These are phyloP conservation scores for Forsythia suspensa DNA, from an alignment of 257 asterid genomes.

Conservation along the genomic window DNA sequence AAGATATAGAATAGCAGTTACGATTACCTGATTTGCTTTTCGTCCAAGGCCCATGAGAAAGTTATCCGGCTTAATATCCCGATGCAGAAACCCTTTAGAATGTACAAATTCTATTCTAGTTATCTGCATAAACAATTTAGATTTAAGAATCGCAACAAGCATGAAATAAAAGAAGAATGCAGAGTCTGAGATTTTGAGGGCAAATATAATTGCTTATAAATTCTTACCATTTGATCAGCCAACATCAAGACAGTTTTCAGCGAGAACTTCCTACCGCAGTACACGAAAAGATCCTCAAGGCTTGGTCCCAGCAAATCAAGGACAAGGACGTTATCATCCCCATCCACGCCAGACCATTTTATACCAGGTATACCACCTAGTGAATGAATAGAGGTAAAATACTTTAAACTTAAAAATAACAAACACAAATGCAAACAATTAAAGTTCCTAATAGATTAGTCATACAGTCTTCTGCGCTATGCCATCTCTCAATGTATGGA, in stretches of 20 bases:
- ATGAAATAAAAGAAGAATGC: constrained; percentile 5
- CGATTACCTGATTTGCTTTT: constrained; percentile 85
- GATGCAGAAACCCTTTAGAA: constrained; percentile 90
- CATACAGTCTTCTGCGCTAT: background rate
- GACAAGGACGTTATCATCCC: constrained; percentile 87
- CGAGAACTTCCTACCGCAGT: constrained; percentile 86
- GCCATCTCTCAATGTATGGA: background rate
- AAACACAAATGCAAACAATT: constrained; percentile 10
- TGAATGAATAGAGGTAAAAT: constrained; percentile 1
- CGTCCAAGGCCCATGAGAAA: constrained; percentile 99
- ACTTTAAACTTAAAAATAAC: background rate
- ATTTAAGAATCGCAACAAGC: constrained; percentile 20
- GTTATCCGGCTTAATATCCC: constrained; percentile 97
- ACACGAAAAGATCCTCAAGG: constrained; percentile 94
- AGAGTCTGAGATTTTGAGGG: background rate
- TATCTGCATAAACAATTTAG: constrained; percentile 43
- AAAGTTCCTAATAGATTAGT: background rate
- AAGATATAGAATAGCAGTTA: constrained; percentile 18
- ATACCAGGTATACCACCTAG: constrained; percentile 88
- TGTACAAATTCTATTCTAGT: constrained; percentile 86
- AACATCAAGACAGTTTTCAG: constrained; percentile 86
- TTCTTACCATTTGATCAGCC: constrained; percentile 94
- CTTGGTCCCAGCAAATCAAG: constrained; percentile 92
- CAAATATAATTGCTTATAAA: background rate
- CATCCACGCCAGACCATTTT: constrained; percentile 93